These are phyloP conservation scores for Pulicaria dysenterica DNA, from an alignment of 129 eudicot genomes.

Conservation along the genomic window DNA sequence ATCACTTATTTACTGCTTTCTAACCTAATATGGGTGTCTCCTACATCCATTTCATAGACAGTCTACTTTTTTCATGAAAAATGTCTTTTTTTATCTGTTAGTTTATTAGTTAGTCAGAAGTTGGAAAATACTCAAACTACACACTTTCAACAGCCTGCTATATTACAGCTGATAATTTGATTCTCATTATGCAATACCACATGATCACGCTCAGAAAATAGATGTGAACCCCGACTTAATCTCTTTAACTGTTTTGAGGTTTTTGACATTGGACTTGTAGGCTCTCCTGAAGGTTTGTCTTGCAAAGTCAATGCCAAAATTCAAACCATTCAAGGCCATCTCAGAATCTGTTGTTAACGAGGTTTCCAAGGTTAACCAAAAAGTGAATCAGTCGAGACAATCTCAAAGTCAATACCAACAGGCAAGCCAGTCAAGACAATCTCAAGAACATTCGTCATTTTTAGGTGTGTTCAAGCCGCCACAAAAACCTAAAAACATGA, in stretches of 20 bases:
- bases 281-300: conserved; percentile 63
- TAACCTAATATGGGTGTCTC: not conserved
- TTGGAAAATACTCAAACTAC: not conserved
- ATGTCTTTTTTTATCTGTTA: not conserved
- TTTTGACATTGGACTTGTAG: conserved; percentile 38
- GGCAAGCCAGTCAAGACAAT: conserved; percentile 43
- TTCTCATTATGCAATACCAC: not conserved
- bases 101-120: not conserved
- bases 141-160: conserved; percentile 13
- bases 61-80: not conserved
- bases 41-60: not conserved
- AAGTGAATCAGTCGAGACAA: conserved; percentile 30
- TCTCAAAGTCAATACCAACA: conserved; percentile 29
- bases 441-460: conserved; percentile 12
- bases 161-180: not conserved
- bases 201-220: not conserved
- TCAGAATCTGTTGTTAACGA: conserved; percentile 29
- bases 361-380: conserved; percentile 15
- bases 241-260: not conserved
- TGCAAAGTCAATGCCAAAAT: conserved; percentile 52
- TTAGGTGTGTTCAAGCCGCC: conserved; percentile 36
- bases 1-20: not conserved
- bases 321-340: conserved; percentile 39
- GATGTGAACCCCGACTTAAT: not conserved
- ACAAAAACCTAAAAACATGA: conserved; percentile 38